These are phyloP conservation scores for Trichomonascaceae sp. DNA, from an alignment of 1,139 yeast species.

Conservation along the genomic window DNA sequence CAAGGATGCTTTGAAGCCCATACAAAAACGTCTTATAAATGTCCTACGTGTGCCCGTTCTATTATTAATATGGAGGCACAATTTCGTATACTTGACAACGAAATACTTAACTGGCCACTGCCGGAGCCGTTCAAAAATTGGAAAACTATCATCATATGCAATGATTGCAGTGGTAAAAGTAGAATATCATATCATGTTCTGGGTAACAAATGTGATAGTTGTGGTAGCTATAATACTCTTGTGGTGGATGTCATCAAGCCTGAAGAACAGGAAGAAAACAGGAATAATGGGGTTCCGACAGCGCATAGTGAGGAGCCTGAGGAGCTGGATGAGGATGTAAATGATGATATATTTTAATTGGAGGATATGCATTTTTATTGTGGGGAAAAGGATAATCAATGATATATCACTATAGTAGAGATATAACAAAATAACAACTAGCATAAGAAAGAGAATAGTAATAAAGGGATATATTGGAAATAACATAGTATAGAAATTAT, in stretches of 20 bases:
- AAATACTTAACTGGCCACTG: slow-evolving; percentile 66
- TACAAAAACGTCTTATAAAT: slow-evolving; percentile 73
- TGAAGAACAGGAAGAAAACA: slow-evolving; percentile 40
- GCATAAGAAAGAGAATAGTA: neutral
- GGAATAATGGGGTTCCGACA: neutral
- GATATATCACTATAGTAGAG: neutral
- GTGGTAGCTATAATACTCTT: slow-evolving; percentile 80
- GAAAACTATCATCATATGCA: slow-evolving; percentile 74
- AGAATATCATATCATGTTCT: slow-evolving; percentile 73
- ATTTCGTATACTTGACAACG: slow-evolving; percentile 78
- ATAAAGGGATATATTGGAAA: neutral
- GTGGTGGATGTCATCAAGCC: slow-evolving; percentile 53
- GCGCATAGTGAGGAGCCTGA: slow-evolving; percentile 8
- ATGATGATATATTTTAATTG: neutral
- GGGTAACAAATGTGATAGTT: slow-evolving; percentile 82
- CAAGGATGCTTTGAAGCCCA: slow-evolving; percentile 76
- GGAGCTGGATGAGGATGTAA: neutral
- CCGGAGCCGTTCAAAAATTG: slow-evolving; percentile 75
- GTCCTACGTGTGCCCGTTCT: slow-evolving; percentile 85
- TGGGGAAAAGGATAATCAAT: neutral
- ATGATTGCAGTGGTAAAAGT: slow-evolving; percentile 84
- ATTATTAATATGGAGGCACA: slow-evolving; percentile 83
- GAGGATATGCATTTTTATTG: neutral
- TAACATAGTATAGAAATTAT: neutral
- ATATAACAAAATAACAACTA: neutral